Evolutionary conservation across 139 green algal genomes (phyloP), one percentile per base, ranked within the genome.

Genomic region (Chlorella sp.): DNA sequence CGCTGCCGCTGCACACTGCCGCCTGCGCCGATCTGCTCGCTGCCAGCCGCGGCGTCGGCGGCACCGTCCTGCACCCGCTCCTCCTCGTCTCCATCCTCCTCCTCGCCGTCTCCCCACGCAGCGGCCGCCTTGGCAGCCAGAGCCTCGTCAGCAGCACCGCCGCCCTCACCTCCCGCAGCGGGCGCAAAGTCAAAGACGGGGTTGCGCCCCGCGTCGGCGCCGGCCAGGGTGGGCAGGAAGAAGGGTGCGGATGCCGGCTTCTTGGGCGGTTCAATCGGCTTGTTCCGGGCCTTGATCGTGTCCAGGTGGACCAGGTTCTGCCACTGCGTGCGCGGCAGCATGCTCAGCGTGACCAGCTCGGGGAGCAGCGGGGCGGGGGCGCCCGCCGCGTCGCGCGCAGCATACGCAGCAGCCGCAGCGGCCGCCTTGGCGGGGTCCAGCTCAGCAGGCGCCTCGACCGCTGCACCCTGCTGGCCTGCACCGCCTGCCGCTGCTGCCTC

Each of bases 181-280:
- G 19, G 61, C 0, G 22, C 39, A 14, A 87, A 81, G 48, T 94
- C 94, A 85, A 97, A 97, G 2, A 96, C 91, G 1, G 96, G 95
- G 36, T 97, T 86, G 26, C 81, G 42, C 26, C 88, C 81, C 28
- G 83, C 90, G 68, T 91, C 68, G 30, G 57, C 86, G 0, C 88
- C 91, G 9, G 94, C 89, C 2, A 97, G 64, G 0, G 97, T 98
- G 21, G 98, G 98, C 81, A 99, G 93, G 96, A 99, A 99, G 93
- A 99, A 99, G 64, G 98, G 98, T 34, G 98, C 98, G 2, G 94
- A 91, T 68, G 97, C 95, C 21, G 97, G 98, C 95, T 99, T 99
- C 91, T 98, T 97, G 40, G 96, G 94, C 0, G 97, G 94, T 84
- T 97, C 85, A 2, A 97, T 91, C 0, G 98, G 96, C 89, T 98